These are phyloP conservation scores for Rubia tinctorum DNA, from an alignment of 305 asterid genomes.

Conservation along the genomic window DNA sequence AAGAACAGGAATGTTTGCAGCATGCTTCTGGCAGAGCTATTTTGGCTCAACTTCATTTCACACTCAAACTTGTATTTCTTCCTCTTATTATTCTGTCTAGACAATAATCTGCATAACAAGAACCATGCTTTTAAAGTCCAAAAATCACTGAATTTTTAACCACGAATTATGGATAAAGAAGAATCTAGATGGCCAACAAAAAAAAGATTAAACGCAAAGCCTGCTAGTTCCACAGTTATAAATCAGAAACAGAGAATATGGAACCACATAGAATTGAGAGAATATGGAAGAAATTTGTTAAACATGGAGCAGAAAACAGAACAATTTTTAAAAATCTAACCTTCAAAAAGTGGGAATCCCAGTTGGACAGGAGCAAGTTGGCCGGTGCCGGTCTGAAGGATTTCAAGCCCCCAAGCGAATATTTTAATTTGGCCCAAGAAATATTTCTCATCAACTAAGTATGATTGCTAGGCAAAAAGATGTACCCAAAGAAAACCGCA, in stretches of 20 bases:
- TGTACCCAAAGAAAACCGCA: too few species aligned
- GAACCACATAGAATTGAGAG: not conserved
- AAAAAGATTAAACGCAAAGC: not conserved
- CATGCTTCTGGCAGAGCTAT: not conserved
- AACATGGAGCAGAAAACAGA: not conserved
- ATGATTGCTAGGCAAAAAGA: too few species aligned
- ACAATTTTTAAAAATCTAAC: not conserved
- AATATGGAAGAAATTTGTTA: not conserved
- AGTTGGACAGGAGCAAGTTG: not conserved
- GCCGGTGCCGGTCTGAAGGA: too few species aligned
- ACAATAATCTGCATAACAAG: not conserved
- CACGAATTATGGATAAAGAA: not conserved
- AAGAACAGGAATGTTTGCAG: slow-evolving; percentile 24
- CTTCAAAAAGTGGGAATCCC: not conserved
- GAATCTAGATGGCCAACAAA: not conserved
- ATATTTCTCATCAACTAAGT: too few species aligned
- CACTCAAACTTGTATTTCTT: not conserved
- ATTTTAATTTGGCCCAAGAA: too few species aligned
- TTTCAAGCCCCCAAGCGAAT: too few species aligned
- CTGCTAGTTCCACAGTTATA: not conserved
- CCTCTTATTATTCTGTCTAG: not conserved
- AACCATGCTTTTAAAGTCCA: not conserved
- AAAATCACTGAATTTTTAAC: not conserved
- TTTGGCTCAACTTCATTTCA: not conserved
- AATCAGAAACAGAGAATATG: not conserved